Conservation (phyloP, 2,329 filamentous ascomycete genomes). For the Raffaelea deltoideospora region DNA sequence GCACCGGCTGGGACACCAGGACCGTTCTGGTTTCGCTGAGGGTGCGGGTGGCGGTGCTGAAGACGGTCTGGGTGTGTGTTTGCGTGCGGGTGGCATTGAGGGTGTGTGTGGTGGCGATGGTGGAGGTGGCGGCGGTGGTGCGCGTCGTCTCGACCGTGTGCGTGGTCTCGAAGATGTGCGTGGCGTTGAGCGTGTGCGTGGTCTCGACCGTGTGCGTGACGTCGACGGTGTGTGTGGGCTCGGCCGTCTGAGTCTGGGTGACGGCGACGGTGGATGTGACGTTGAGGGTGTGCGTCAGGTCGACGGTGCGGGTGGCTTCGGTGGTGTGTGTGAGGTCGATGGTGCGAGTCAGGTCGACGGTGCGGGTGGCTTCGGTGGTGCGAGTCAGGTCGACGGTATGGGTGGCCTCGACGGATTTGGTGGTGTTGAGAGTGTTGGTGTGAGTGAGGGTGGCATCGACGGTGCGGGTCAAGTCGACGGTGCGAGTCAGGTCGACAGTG, state of each 20-base stretch:
- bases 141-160: too few relatives aligned
- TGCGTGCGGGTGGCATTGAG: too few relatives aligned
- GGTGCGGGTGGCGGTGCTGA: too few relatives aligned
- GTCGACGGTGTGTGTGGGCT: neutral
- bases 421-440: neutral
- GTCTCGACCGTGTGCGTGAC: neutral
- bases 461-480: neutral
- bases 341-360: neutral
- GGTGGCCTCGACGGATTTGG: neutral
- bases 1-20: too few relatives aligned
- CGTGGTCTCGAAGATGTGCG: too few relatives aligned
- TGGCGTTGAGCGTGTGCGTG: too few relatives aligned
- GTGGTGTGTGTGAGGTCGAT: neutral
- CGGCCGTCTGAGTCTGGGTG: neutral
- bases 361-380: neutral
- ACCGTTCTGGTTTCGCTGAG: too few relatives aligned
- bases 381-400: neutral
- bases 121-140: too few relatives aligned
- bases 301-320: neutral
- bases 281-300: constrained; percentile 2
- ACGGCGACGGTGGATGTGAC: neutral
- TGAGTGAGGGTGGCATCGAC: neutral
- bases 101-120: too few relatives aligned
- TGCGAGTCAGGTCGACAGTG: neutral
- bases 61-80: too few relatives aligned